Evolutionary conservation across 2,329 filamentous ascomycete species (phyloP), one percentile per base, ranked within the genome.

Genomic region (Aspergillus japonicus): DNA sequence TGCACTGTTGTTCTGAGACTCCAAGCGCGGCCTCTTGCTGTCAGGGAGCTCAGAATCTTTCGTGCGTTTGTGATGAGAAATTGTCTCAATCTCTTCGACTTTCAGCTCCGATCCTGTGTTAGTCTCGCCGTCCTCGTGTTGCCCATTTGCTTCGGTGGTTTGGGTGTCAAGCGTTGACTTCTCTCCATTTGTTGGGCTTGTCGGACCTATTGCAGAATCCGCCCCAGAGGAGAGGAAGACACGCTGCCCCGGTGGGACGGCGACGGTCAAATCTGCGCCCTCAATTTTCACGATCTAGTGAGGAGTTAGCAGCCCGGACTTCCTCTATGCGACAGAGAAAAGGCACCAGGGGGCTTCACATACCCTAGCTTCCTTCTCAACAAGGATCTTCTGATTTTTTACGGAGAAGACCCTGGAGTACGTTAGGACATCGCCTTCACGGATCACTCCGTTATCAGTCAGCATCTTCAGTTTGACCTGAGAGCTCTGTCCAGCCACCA

Each of bases 311-410:
- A 29, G 42, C 51, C n/a, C 8, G 23, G 5, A 29, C 7, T n/a
- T 2, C 19, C 19, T 14, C 11, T 24, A 35, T 2, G 12, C 19
- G 14, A 35, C 6, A 23, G 29, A 3, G 10, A 24, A 6, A 1
- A 60, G 50, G 21, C 48, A 44, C 60, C 33, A 6, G n/a, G 42
- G 44, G 21, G 35, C 3, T 24, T 31, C n/a, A 54, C 73, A 58
- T 69, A 79, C 77, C 66, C 70, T 74, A 21, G 68, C 71, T 60
- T 80, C 78, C 61, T 80, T 80, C 56, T 80, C 77, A 39, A 80
- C 64, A 7, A 75, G 44, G 10, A 75, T 44, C 19, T 65, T 73
- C 8, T 63, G 62, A 0, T 62, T 44, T 4, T 67, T 68, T 39
- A 60, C 70, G 7, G 70, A 69, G 47, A 72, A 73, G 12, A 63